These are phyloP conservation scores for Lathyrus sativus DNA, from an alignment of 306 rosid genomes.

Conservation along the genomic window DNA sequence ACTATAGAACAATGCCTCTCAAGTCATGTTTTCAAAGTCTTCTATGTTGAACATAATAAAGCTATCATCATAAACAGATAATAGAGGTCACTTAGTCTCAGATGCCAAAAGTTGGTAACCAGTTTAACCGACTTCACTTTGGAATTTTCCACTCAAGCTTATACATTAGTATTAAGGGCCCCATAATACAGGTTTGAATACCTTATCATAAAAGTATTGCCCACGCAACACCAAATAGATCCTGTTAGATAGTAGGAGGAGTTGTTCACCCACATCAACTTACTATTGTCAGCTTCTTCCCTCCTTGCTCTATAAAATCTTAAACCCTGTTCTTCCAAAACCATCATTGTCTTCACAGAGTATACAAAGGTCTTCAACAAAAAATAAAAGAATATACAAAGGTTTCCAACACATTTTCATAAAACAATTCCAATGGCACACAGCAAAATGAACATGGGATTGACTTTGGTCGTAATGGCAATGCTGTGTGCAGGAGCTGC, in stretches of 20 bases:
- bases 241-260: slow-evolving; percentile 47
- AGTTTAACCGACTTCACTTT: slow-evolving; percentile 41
- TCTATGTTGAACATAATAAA: neutral
- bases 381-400: neutral
- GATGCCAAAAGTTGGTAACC: slow-evolving; percentile 48
- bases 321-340: slow-evolving; percentile 11
- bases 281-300: slow-evolving; percentile 51
- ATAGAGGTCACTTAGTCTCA: slow-evolving; percentile 9
- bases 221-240: slow-evolving; percentile 28
- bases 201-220: slow-evolving; percentile 8
- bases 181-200: slow-evolving; percentile 36
- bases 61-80: neutral
- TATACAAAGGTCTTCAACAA: neutral
- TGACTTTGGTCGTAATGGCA: slow-evolving; percentile 46
- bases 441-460: slow-evolving; percentile 37
- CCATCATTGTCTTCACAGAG: slow-evolving; percentile 33
- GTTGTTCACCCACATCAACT: slow-evolving; percentile 65
- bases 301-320: slow-evolving; percentile 53
- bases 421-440: slow-evolving; percentile 53
- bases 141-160: neutral
- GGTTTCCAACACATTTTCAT: slow-evolving; percentile 17
- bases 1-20: neutral
- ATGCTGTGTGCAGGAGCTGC: slow-evolving; percentile 55
- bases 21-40: slow-evolving; percentile 21
- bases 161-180: slow-evolving; percentile 20